phyloP scores from a whole-genome alignment of 805 yeast species.

The Ogataea chonburiensis region DNA sequence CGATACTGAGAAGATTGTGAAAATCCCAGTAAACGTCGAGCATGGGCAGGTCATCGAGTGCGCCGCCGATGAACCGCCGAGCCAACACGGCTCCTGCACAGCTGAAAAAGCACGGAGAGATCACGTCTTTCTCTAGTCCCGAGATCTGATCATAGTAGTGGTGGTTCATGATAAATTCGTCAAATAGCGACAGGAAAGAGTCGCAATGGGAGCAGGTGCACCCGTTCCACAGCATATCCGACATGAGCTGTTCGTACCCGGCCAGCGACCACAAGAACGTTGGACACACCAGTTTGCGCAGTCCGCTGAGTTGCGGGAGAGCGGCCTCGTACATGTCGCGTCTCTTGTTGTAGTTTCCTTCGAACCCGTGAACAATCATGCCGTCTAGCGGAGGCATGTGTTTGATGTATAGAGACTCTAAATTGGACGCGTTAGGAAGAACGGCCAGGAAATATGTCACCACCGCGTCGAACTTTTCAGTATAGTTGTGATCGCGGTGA shows the following conservation, averaged over 20 bases:
- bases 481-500: constrained; percentile 43
- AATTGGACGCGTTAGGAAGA: constrained; percentile 33
- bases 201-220: constrained; percentile 62
- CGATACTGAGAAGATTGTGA: constrained; percentile 44
- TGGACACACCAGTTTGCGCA: constrained; percentile 53
- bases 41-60: constrained; percentile 30
- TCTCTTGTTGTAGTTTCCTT: constrained; percentile 69
- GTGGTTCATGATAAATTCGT: constrained; percentile 62
- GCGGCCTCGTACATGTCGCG: constrained; percentile 47
- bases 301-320: constrained; percentile 44
- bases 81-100: constrained; percentile 46
- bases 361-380: constrained; percentile 60
- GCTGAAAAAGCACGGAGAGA: constrained; percentile 56
- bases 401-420: constrained; percentile 47
- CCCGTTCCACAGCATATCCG: constrained; percentile 76
- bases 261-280: constrained; percentile 58
- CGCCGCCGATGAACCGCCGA: constrained; percentile 12
- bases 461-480: constrained; percentile 54
- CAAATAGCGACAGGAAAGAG: constrained; percentile 48
- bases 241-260: constrained; percentile 68
- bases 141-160: constrained; percentile 50
- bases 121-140: constrained; percentile 56
- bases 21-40: constrained; percentile 43
- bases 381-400: constrained; percentile 63
- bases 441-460: constrained; percentile 42